Evolutionary conservation across 345 rosid genomes (phyloP).

Genomic region (Anastatica hierochuntica): DNA sequence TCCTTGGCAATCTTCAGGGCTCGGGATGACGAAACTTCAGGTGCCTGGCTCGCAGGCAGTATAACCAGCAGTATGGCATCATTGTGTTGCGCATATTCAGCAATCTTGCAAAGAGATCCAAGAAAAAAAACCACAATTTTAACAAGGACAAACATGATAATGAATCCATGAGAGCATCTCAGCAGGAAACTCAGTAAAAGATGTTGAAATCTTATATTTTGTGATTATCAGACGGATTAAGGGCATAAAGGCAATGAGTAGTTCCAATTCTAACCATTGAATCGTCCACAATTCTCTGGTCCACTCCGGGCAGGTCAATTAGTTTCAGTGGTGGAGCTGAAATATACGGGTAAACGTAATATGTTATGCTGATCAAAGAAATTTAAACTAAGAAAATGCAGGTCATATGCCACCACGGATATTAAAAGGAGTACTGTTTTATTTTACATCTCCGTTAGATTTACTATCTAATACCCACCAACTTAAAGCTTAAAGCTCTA

Average conservation of each 20-base stretch:
- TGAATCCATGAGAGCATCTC: not conserved
- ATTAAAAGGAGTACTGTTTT: not conserved
- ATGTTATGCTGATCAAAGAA: slow-evolving; percentile 1
- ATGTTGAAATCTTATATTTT: not conserved
- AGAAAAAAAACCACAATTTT: slow-evolving; percentile 8
- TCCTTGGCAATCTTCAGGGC: slow-evolving; percentile 93
- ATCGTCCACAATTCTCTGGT: slow-evolving; percentile 87
- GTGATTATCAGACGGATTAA: not conserved
- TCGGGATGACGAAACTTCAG: slow-evolving; percentile 82
- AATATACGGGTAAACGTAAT: slow-evolving; percentile 2
- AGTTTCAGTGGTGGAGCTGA: slow-evolving; percentile 94
- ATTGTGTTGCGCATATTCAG: slow-evolving; percentile 68
- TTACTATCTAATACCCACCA: not conserved
- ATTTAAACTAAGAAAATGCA: not conserved
- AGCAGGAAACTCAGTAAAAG: not conserved
- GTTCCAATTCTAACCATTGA: slow-evolving; percentile 81
- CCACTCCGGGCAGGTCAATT: slow-evolving; percentile 95
- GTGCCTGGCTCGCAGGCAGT: slow-evolving; percentile 81
- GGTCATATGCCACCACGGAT: slow-evolving; percentile 3
- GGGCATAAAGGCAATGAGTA: no score
- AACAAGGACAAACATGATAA: slow-evolving; percentile 2
- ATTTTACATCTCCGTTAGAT: not conserved
- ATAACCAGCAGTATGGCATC: slow-evolving; percentile 89
- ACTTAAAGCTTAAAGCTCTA: not conserved
- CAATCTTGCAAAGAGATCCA: slow-evolving; percentile 37